These are phyloP conservation scores for Xylaria palmicola DNA, from an alignment of 495 filamentous ascomycete species.

Conservation along the genomic window DNA sequence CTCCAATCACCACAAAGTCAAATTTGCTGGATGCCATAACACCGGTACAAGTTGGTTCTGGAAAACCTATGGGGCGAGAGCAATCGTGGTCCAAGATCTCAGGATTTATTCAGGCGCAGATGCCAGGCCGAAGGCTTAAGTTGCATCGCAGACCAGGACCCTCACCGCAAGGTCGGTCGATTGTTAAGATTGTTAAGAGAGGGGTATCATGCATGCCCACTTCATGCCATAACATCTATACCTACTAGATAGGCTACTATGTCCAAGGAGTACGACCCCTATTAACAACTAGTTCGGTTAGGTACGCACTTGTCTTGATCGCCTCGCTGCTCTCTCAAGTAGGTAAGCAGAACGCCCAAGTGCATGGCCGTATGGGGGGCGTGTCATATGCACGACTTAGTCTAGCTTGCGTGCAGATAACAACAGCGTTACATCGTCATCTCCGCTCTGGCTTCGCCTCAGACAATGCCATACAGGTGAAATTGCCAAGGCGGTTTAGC, in stretches of 20 bases:
- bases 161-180: no score
- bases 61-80: constrained; percentile 12
- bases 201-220: no score
- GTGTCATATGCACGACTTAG: background rate
- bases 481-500: background rate
- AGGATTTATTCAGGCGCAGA: background rate
- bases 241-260: no score
- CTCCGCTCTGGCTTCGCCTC: background rate
- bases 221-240: no score
- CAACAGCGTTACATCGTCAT: background rate
- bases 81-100: background rate
- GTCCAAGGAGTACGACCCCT: no score
- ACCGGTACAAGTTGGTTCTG: background rate
- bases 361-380: no score
- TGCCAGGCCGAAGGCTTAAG: no score
- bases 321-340: no score
- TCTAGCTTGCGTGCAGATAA: background rate
- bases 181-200: no score
- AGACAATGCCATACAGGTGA: background rate
- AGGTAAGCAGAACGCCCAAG: no score
- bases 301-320: no score
- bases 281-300: no score
- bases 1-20: constrained; percentile 57
- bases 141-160: background rate
- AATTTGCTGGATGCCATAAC: constrained; percentile 29